phyloP scores from a whole-genome alignment of 176 grass and related monocot species.

The Oryza brachyantha region DNA sequence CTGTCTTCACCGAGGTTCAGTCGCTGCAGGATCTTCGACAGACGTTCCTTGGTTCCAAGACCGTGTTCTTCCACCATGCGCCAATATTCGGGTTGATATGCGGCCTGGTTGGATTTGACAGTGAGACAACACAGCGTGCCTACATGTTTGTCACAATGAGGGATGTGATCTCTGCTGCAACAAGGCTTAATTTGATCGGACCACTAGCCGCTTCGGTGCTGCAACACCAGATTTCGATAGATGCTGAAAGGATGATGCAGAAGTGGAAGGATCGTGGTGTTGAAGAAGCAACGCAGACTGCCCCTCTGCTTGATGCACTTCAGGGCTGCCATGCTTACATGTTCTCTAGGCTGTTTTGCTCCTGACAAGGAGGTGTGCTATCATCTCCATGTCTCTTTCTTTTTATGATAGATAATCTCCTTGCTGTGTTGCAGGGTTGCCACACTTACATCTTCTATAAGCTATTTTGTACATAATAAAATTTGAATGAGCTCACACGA shows the following conservation, averaged over 20 bases:
- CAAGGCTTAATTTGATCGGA: slow-evolving; percentile 79
- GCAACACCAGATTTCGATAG: slow-evolving; percentile 62
- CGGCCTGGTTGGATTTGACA: slow-evolving; percentile 60
- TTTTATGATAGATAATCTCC: neutral
- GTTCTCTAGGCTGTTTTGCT: slow-evolving; percentile 87
- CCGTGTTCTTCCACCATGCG: slow-evolving; percentile 62
- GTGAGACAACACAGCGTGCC: slow-evolving; percentile 45
- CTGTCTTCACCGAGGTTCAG: slow-evolving; percentile 63
- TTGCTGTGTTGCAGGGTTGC: neutral
- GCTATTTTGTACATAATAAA: neutral
- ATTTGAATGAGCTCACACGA: neutral
- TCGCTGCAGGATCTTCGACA: slow-evolving; percentile 49
- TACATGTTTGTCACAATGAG: slow-evolving; percentile 84
- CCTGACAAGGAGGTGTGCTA: slow-evolving; percentile 41
- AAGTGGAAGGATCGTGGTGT: slow-evolving; percentile 71
- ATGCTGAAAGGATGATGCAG: slow-evolving; percentile 61
- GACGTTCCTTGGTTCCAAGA: slow-evolving; percentile 47
- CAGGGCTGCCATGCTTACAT: slow-evolving; percentile 84
- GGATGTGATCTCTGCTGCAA: slow-evolving; percentile 80
- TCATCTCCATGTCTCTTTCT: neutral
- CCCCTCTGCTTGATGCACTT: slow-evolving; percentile 59
- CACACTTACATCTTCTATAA: neutral
- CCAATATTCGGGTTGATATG: slow-evolving; percentile 75
- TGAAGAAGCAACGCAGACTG: slow-evolving; percentile 58
- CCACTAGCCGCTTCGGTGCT: slow-evolving; percentile 77